Conservation (phyloP, 768 basidiomycete genomes). For the Mycena rosella region DNA sequence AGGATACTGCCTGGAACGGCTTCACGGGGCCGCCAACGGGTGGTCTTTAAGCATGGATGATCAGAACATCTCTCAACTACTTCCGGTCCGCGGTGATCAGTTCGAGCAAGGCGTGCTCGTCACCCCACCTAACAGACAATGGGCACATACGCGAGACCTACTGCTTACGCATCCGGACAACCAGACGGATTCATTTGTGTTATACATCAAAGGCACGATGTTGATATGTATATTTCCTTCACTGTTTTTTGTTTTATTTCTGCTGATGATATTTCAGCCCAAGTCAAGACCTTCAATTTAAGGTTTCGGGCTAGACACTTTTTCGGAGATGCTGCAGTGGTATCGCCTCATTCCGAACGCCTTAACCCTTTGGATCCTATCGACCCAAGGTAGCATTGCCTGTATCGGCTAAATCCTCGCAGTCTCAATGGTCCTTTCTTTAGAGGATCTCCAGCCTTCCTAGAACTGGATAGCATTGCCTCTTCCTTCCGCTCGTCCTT, state of each 20-base stretch:
- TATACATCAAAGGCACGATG: constrained; percentile 79
- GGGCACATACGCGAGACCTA: constrained; percentile 72
- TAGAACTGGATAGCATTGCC: constrained; percentile 71
- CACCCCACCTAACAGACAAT: constrained; percentile 68
- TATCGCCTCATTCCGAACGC: constrained; percentile 53
- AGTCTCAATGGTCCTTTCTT: constrained; percentile 41
- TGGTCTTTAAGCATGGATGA: constrained; percentile 82
- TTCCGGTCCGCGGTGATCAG: constrained; percentile 72
- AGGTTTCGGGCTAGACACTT: constrained; percentile 74
- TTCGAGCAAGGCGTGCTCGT: constrained; percentile 74
- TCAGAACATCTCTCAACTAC: constrained; percentile 76
- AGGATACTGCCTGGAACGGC: constrained; percentile 76
- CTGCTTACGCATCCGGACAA: constrained; percentile 71
- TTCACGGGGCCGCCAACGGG: constrained; percentile 75
- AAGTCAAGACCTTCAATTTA: constrained; percentile 72
- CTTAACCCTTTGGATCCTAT: constrained; percentile 58
- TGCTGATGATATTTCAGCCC: constrained; percentile 15
- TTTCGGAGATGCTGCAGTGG: constrained; percentile 66
- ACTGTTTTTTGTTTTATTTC: not conserved
- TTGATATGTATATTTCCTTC: constrained; percentile 61
- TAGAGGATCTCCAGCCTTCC: constrained; percentile 71
- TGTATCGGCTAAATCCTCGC: no score
- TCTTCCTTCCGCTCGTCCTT: constrained; percentile 70
- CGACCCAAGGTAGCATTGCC: constrained; percentile 50
- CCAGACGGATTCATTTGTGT: constrained; percentile 76